These are phyloP conservation scores for Scenedesmus sp. DNA, from an alignment of 163 green algal species.

Conservation along the genomic window DNA sequence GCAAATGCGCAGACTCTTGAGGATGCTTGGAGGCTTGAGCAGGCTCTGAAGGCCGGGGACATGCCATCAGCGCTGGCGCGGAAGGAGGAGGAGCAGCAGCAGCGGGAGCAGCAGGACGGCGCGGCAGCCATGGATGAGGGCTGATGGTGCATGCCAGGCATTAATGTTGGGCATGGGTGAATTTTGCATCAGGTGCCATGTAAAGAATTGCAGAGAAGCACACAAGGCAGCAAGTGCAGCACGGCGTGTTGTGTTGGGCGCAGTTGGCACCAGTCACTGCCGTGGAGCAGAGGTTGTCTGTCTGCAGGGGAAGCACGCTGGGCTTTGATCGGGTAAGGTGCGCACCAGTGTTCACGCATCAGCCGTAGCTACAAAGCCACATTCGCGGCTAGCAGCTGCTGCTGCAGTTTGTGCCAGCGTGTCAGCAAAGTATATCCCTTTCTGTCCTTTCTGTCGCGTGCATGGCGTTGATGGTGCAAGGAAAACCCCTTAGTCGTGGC, in stretches of 20 bases:
- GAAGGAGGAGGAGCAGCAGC: slow-evolving; percentile 37
- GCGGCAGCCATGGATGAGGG: slow-evolving; percentile 67
- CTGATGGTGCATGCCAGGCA: slow-evolving; percentile 41
- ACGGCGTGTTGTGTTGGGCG: neutral
- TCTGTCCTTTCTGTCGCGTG: too few species aligned
- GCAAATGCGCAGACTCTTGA: slow-evolving; percentile 91
- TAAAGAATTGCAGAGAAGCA: too few species aligned
- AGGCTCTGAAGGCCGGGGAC: slow-evolving; percentile 81
- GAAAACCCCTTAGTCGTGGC: neutral
- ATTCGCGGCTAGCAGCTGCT: neutral
- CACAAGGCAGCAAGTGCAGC: neutral
- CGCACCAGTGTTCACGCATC: too few species aligned
- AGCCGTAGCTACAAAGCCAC: too few species aligned
- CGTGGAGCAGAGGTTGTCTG: neutral
- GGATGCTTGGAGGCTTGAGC: slow-evolving; percentile 89
- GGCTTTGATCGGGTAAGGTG: too few species aligned
- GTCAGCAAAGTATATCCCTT: neutral
- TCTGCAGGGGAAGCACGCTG: too few species aligned
- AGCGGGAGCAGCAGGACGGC: slow-evolving; percentile 49
- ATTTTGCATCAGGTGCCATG: neutral
- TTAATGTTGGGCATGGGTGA: neutral
- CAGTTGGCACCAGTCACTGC: too few species aligned
- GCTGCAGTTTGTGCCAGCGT: too few species aligned
- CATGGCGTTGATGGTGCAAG: neutral
- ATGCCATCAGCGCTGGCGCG: slow-evolving; percentile 71